These are phyloP conservation scores for Rasamsonia emersonii DNA, from an alignment of 2,329 filamentous ascomycete genomes.

Conservation along the genomic window DNA sequence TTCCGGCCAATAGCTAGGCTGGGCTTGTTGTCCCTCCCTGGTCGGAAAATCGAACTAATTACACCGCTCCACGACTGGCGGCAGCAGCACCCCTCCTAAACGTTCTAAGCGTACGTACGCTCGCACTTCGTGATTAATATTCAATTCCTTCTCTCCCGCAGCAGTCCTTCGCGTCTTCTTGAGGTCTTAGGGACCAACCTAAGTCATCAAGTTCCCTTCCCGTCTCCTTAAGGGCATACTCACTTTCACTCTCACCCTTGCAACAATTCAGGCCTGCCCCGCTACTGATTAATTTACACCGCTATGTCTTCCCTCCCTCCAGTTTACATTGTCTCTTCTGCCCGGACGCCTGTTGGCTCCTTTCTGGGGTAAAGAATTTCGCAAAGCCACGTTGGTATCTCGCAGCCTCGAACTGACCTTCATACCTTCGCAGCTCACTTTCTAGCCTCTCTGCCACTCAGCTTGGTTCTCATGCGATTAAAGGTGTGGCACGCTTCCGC, in stretches of 20 bases:
- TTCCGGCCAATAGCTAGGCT: too few species aligned
- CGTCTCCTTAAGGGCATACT: not conserved
- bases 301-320: constrained; percentile 69
- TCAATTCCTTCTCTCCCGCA: too few species aligned
- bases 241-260: not conserved
- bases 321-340: constrained; percentile 92
- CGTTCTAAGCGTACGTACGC: too few species aligned
- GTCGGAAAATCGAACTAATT: too few species aligned
- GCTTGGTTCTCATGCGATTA: constrained; percentile 85
- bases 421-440: constrained; percentile 56
- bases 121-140: too few species aligned
- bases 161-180: too few species aligned
- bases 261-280: constrained; percentile 3
- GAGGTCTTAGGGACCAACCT: too few species aligned
- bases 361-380: constrained; percentile 74
- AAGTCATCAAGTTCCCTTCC: too few species aligned
- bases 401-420: constrained; percentile 5
- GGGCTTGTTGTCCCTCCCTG: too few species aligned
- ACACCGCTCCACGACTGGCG: too few species aligned
- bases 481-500: constrained; percentile 49
- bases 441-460: constrained; percentile 79
- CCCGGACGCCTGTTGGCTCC: constrained; percentile 82
- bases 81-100: too few species aligned
- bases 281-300: constrained; percentile 6
- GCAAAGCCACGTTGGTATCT: constrained; percentile 6